Base-by-base conservation (phyloP, 257 asterid species). In the Forsythia viridissima region DNA sequence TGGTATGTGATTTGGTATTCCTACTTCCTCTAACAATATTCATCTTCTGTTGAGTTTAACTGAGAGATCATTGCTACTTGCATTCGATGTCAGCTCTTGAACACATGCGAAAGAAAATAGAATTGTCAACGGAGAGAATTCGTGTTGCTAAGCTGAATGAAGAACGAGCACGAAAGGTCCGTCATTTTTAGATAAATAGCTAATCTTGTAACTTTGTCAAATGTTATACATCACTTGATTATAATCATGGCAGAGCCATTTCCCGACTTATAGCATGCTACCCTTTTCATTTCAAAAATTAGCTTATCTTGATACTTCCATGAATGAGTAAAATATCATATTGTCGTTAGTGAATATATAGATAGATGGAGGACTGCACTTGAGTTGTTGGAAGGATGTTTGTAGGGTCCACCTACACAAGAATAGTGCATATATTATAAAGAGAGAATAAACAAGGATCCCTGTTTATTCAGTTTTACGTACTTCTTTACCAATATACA, bases 91-190 rank as follows among this genome's bases (percentile, higher is more conserved):
- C 85, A 95, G 98, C 99, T n/a, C 97, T 95, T 83, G 97, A 93
- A 84, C 99, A 89, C 92, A 83, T 95, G 91, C 89, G 98, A 80
- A 92, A 91, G 93, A 95, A 91, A 87, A 90, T 92, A 82, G 99
- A 95, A 86, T 46, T 87, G 77, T 82, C 99, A 72, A 91, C 97
- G 12, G 99, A 95, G 90, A 89, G 85, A 88, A 85, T 92, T 79
- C 91, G 81, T 42, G 70, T 52, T 69, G 97, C 97, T 80, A 93
- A 88, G 89, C 86, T 83, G 77, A 93, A 90, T 88, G 99, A 96
- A 87, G 93, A 91, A 84, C 86, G 86, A 86, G 91, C 97, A 67
- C 89, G 86, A 74, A 87, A 83, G 97, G 99, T 96, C 76, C 4
- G 76, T 73, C 15, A 75, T 73, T 73, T 73, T 80, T 59, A 21